A percentile compares a stretch with the other conserved stretches of the same genome.
These are phyloP conservation scores for Pleurotus citrinopileatus DNA, from an alignment of 768 basidiomycete genomes.

Conservation along the genomic window DNA sequence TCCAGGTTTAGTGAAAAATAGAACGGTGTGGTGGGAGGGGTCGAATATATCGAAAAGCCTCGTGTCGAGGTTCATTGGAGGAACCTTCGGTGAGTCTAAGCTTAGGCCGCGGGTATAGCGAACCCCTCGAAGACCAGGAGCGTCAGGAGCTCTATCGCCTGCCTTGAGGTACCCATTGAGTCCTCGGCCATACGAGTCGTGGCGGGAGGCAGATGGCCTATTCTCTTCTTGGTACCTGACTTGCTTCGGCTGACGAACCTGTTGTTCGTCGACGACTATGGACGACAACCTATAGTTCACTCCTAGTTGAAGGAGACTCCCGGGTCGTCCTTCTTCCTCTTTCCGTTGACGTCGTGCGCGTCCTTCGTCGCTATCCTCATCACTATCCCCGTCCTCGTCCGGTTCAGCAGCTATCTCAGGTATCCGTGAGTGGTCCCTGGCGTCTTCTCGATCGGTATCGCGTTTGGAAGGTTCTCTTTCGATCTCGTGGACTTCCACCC, in stretches of 20 bases:
- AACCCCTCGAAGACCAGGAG: constrained; percentile 24
- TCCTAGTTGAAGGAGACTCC: constrained; percentile 26
- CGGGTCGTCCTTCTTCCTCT: constrained; percentile 6
- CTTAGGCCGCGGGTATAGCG: constrained; percentile 17
- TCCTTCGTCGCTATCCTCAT: too few relatives aligned
- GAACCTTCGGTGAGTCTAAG: neutral
- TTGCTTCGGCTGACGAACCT: neutral
- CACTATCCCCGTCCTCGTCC: constrained; percentile 2
- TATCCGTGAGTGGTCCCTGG: too few relatives aligned
- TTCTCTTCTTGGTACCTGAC: neutral
- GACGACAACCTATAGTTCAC: constrained; percentile 34
- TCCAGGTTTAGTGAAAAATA: constrained; percentile 30
- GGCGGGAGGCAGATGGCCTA: neutral
- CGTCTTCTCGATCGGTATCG: neutral
- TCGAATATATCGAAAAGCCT: constrained; percentile 34
- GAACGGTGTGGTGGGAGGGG: constrained; percentile 35
- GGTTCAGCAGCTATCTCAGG: too few relatives aligned
- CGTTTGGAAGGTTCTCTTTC: neutral
- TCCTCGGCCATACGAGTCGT: constrained; percentile 21
- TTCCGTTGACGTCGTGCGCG: neutral
- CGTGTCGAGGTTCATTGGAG: constrained; percentile 3
- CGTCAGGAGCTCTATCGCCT: constrained; percentile 45
- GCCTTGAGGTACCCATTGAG: constrained; percentile 28
- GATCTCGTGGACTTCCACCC: constrained; percentile 2
- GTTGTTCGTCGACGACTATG: constrained; percentile 33